Evolutionary conservation across 768 basidiomycete genomes (phyloP).

Genomic region (Macrolepiota dolichaula): DNA sequence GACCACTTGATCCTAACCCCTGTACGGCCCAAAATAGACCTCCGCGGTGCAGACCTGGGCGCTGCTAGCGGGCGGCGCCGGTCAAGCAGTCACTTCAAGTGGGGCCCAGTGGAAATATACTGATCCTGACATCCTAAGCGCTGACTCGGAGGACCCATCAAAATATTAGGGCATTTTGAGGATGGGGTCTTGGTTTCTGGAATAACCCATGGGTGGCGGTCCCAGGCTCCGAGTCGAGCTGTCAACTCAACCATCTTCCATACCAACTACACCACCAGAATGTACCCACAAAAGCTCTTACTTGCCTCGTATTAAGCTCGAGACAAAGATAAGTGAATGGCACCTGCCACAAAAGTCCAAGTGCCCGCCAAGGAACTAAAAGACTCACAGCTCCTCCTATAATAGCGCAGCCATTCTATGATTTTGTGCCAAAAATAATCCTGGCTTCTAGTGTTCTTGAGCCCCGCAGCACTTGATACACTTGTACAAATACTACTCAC

Average conservation of each 20-base stretch:
- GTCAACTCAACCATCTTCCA: not conserved
- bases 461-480: not conserved
- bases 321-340: not conserved
- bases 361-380: not conserved
- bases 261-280: not conserved
- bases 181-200: not conserved
- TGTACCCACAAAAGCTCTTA: not conserved
- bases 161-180: not conserved
- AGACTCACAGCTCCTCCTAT: not conserved
- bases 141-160: not conserved
- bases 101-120: too few species aligned
- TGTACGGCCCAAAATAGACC: not conserved
- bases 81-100: too few species aligned
- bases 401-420: not conserved
- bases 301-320: not conserved
- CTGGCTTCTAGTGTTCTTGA: not conserved
- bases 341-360: not conserved
- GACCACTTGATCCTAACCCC: not conserved
- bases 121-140: too few species aligned
- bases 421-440: not conserved
- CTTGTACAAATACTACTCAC: not conserved
- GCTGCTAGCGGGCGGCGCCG: not conserved
- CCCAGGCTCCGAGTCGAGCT: not conserved
- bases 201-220: not conserved
- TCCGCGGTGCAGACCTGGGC: not conserved